These are phyloP conservation scores for Syzygium syzygioides DNA, from an alignment of 441 rosid species.

Conservation along the genomic window DNA sequence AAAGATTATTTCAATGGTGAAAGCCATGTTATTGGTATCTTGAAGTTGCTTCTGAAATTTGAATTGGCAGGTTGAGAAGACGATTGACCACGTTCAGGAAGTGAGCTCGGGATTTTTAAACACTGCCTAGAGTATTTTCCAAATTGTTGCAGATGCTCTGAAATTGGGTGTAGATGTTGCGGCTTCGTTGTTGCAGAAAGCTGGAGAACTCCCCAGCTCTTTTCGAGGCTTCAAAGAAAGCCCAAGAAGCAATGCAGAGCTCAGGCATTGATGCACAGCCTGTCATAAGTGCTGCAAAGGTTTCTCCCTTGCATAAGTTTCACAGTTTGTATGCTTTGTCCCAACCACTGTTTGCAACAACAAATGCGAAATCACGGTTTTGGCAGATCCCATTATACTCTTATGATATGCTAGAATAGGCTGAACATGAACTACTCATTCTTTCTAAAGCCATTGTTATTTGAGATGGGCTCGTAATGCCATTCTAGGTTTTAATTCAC, in stretches of 20 bases:
- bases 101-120: slow-evolving; percentile 54
- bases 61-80: slow-evolving; percentile 62
- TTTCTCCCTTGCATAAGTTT: slow-evolving; percentile 2
- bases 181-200: slow-evolving; percentile 60
- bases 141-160: slow-evolving; percentile 51
- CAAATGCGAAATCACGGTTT: background rate
- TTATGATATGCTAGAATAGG: background rate
- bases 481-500: background rate
- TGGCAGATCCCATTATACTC: background rate
- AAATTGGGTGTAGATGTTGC: slow-evolving; percentile 74
- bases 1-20: background rate
- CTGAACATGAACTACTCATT: background rate
- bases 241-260: slow-evolving; percentile 79
- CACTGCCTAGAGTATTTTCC: slow-evolving; percentile 49
- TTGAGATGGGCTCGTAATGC: background rate
- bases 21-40: background rate
- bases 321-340: too few species aligned
- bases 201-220: slow-evolving; percentile 77
- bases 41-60: background rate
- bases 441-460: background rate
- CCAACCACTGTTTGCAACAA: too few species aligned
- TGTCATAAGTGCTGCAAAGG: slow-evolving; percentile 74
- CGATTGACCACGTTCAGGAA: slow-evolving; percentile 67
- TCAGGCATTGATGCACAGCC: slow-evolving; percentile 71
- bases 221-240: slow-evolving; percentile 80